Conservation (phyloP, 345 rosid species). For the Lumnitzera littorea region DNA sequence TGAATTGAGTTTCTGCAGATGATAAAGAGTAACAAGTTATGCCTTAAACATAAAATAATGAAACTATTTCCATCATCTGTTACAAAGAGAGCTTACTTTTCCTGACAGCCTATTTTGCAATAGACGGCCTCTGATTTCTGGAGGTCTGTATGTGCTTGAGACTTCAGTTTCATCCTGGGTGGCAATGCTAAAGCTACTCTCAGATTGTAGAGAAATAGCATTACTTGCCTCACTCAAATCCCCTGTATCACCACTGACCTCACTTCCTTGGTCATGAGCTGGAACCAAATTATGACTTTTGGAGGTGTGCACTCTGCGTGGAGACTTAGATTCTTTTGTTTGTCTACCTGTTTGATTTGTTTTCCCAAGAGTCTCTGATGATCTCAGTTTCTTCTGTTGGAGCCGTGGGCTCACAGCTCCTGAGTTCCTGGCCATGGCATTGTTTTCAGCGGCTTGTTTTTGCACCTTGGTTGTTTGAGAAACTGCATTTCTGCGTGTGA, state of each 20-base stretch:
- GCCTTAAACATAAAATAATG: not conserved
- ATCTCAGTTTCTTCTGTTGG: conserved; percentile 41
- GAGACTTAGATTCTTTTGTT: conserved; percentile 39
- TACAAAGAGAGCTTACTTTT: conserved; percentile 24
- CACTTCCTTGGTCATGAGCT: conserved; percentile 37
- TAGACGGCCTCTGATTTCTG: conserved; percentile 23
- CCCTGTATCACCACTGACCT: conserved; percentile 37
- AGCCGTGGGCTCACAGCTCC: conserved; percentile 40
- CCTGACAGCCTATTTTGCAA: conserved; percentile 14
- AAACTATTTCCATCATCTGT: not conserved
- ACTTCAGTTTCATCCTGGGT: conserved; percentile 58
- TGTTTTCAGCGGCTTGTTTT: conserved; percentile 18
- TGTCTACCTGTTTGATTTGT: conserved; percentile 41
- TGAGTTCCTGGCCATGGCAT: conserved; percentile 30
- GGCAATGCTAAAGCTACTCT: conserved; percentile 40
- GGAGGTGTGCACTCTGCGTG: conserved; percentile 23
- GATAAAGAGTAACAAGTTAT: conserved; percentile 17
- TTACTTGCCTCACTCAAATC: conserved; percentile 39
- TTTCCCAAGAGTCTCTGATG: conserved; percentile 35
- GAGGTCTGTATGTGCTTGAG: conserved; percentile 43
- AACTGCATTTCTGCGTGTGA: conserved; percentile 15
- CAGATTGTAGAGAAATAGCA: conserved; percentile 38
- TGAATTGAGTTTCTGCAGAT: conserved; percentile 42
- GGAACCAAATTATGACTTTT: conserved; percentile 26
- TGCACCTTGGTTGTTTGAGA: conserved; percentile 30